Evolutionary conservation across 441 rosid genomes (phyloP), one percentile per base, ranked within the genome.

Genomic region (Cnidoscolus chayamansa): DNA sequence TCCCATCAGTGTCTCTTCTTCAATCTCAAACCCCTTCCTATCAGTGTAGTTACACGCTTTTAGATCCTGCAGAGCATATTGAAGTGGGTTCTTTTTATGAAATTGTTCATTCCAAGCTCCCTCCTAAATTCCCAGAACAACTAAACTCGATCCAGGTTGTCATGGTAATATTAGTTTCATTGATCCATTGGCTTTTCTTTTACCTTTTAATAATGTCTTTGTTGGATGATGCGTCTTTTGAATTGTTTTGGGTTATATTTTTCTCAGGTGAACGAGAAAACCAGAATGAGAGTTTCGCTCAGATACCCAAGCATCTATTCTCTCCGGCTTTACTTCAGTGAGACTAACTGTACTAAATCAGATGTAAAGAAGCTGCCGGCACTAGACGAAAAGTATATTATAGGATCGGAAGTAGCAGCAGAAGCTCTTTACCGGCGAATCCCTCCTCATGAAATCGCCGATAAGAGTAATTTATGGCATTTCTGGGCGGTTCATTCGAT

Each of bases 11-110:
- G 68, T 0, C 11, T 68, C 20, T 7, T 60, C 68, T 47, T 37
- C 64, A 25, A 40, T 4, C 31, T 8, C 37, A 2, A 1, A 37
- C 45, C 25, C n/a, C 47, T 19, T 59, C 63, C 13, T 25, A 31
- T 1, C 4, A 10, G 30, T 70, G 63, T 5, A 16, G 17, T 57
- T 48, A n/a, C 7, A n/a, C 48, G 63, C 0, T 57, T 43, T n/a
- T 70, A 68, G 88, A 82, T 58, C 83, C 77, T 16, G 81, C 83
- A 2, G 85, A 85, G 19, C 94, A 87, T 51, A 80, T 92, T 15
- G 79, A 70, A 78, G 84, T 84, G n/a, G 87, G 92, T 12, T 88
- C 88, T 47, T 90, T 88, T 74, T 96, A 93, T 77, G 92, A 89
- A 73, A 81, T 93, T 67, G 94, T 91, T 77, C 85, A 72, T 74